Percentiles rank a stretch among this genome's conserved stretches.
These are phyloP conservation scores for Kwoniella heveanensis DNA, from an alignment of 768 basidiomycete genomes.

Conservation along the genomic window DNA sequence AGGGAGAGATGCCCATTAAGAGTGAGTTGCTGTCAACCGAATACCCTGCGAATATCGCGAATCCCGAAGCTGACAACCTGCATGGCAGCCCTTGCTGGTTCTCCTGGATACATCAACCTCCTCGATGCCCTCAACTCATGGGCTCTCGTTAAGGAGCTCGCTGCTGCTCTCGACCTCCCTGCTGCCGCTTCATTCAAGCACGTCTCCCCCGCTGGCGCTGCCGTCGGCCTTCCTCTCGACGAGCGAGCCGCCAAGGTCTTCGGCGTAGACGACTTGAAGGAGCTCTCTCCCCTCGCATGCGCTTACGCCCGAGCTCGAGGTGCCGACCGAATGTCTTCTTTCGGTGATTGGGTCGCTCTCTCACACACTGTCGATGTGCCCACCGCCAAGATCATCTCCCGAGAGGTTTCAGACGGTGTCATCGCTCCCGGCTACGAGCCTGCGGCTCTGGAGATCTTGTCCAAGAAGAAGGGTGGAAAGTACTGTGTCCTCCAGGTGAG, in stretches of 20 bases:
- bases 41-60: no score
- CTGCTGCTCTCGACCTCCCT: slow-evolving; percentile 80
- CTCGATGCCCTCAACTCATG: slow-evolving; percentile 96
- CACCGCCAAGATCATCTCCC: slow-evolving; percentile 94
- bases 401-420: slow-evolving; percentile 97
- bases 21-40: no score
- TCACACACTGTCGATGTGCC: slow-evolving; percentile 89
- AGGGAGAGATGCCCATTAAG: slow-evolving; percentile 90
- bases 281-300: slow-evolving; percentile 80
- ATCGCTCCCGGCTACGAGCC: slow-evolving; percentile 90
- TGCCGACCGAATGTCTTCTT: slow-evolving; percentile 98
- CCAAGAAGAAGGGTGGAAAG: slow-evolving; percentile 97
- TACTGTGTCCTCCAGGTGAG: slow-evolving; percentile 92
- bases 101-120: slow-evolving; percentile 98
- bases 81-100: slow-evolving; percentile 76
- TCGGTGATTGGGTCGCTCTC: slow-evolving; percentile 97
- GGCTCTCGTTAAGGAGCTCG: slow-evolving; percentile 90
- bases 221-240: slow-evolving; percentile 77
- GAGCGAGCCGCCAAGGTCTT: slow-evolving; percentile 90
- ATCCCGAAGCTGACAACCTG: no score
- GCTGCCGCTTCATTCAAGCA: slow-evolving; percentile 99
- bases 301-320: slow-evolving; percentile 97
- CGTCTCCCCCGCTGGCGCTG: slow-evolving; percentile 96
- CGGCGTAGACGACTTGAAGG: slow-evolving; percentile 89
- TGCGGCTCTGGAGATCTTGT: slow-evolving; percentile 84